Evolutionary conservation across 1,139 yeast genomes (phyloP), one percentile per base, ranked within the genome.

Genomic region (Lodderomyces margitis): DNA sequence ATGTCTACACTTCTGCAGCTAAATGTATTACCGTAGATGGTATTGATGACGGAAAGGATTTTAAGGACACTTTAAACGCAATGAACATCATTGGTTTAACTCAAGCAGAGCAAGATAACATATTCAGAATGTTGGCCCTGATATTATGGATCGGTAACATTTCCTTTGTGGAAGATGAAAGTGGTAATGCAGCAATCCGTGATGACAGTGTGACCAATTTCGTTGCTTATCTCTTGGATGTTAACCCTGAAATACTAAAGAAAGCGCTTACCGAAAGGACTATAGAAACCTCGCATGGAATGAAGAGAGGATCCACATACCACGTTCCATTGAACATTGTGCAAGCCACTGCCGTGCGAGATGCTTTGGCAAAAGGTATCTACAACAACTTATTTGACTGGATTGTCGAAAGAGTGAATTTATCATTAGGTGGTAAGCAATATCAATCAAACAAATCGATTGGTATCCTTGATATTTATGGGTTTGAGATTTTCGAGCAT

Each of bases 381-480:
- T 94, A 94, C 68, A 88, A 83, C 61, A 91, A 91, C 55, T 68
- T 94, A 45, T 94, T 94, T 57, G 98, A 94, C 46, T 91, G 98
- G 98, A 89, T 94, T 55, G 98, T 94, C n/a, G 88, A 76, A 43
- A 80, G 98, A 59, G 96, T 94, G 37, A 94, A 94, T 61, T 65
- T 72, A 39, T 87, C 97, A 0, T 60, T 73, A 37, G 55, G 58
- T 38, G 74, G 71, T 3, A 15, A 51, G 5, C 71, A 73, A 35
- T 68, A 70, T 37, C 78, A 78, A 33, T 57, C 59, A 24, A 74
- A 74, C 40, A 87, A 85, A 62, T 62, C 67, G 0, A 83, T 94
- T 56, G 99, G 99, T 51, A 94, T 94, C 57, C 75, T 94, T 57
- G 99, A 94, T 78, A 94, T 94, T 52, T 94, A 94, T 59, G 99